These are phyloP conservation scores for Hanseniaspora jakobsenii DNA, from an alignment of 805 yeast genomes.

Conservation along the genomic window DNA sequence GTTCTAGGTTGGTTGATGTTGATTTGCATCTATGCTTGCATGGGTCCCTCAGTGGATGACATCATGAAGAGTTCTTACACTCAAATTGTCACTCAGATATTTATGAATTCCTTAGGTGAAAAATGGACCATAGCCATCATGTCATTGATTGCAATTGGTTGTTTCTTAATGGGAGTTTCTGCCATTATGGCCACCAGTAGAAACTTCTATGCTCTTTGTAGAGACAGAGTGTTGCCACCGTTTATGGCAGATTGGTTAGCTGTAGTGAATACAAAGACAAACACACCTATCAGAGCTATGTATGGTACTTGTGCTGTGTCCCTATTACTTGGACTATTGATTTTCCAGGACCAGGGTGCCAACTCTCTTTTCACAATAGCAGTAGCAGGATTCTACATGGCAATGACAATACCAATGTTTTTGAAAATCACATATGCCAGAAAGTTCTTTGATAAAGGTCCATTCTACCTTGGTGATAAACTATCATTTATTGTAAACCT, in stretches of 20 bases:
- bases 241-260: constrained; percentile 47
- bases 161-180: constrained; percentile 55
- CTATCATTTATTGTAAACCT: constrained; percentile 37
- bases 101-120: constrained; percentile 49
- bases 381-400: constrained; percentile 34
- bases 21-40: constrained; percentile 43
- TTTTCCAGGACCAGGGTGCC: constrained; percentile 34
- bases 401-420: constrained; percentile 34
- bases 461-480: constrained; percentile 46
- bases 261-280: constrained; percentile 41
- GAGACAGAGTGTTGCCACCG: constrained; percentile 61
- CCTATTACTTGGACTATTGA: constrained; percentile 31
- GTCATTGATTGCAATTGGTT: constrained; percentile 47
- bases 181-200: constrained; percentile 53
- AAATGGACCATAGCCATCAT: constrained; percentile 56
- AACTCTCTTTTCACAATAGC: constrained; percentile 35
- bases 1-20: constrained; percentile 46
- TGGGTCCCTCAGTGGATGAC: constrained; percentile 34
- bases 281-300: constrained; percentile 59
- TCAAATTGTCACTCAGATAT: constrained; percentile 53
- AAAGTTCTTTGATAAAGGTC: constrained; percentile 49
- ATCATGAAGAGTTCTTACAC: constrained; percentile 39
- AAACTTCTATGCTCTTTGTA: constrained; percentile 63
- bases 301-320: constrained; percentile 31
- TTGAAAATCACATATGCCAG: constrained; percentile 35